Base-by-base conservation (phyloP, 2,329 filamentous ascomycete species). In the Fusarium pseudocircinatum region DNA sequence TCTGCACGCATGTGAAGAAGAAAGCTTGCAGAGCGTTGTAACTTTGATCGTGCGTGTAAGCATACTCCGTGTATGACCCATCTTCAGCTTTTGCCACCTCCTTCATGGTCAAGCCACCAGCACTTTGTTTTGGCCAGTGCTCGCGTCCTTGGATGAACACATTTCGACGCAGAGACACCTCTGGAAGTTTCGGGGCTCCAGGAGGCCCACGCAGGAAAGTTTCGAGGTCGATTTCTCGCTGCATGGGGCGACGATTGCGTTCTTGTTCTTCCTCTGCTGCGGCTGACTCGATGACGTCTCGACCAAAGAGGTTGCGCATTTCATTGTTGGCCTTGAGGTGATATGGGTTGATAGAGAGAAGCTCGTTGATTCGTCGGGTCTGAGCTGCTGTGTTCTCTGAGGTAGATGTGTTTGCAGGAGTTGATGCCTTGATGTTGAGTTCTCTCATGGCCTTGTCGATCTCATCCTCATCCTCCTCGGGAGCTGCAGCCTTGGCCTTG, bases 251-350 rank as follows among this genome's bases (percentile, higher is more conserved):
- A 57, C 81, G 81, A 46, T 77, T 79, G 62, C 80, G 80, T 70
- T 87, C 82, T 42, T 83, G 82, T 54, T 84, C 83, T 64, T 89
- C 86, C 66, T 89, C 87, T 12, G 82, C 84, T 22, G 85, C 80
- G 14, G 85, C 88, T 2, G 84, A 87, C 78, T 85, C 89, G 81
- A 87, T 92, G 78, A 84, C 88, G 62, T 86, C 89, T 73, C 84
- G 85, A 12, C 86, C 89, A 80, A 87, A 91, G 6, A 90, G 81
- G 36, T 83, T 85, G 57, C 87, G 92, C 94, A 99, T 98, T 84
- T 99, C 96, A 78, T 97, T 97, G 40, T 92, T 87, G 13, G 94
- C 94, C 79, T 96, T 95, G 16, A 99, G 88, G 75, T 95, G 90
- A 74, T 93, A 89, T 2, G 91, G 89, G 75, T 88, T 87, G 76